Evolutionary conservation across 768 basidiomycete genomes (phyloP).

Genomic region (Fomitopsis serialis): DNA sequence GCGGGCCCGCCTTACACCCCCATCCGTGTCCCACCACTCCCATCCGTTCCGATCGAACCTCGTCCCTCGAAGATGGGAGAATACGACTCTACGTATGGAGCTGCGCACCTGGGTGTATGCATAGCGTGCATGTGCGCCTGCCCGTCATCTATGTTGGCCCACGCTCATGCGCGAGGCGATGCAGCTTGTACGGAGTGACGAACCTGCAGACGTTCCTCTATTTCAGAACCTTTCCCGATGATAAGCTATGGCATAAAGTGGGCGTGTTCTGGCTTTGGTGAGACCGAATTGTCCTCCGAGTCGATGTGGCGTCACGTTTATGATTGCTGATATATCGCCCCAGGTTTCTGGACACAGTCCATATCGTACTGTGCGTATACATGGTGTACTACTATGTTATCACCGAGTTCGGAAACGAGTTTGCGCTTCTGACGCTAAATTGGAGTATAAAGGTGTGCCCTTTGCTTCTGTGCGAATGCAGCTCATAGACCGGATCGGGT

Average conservation of each 20-base stretch:
- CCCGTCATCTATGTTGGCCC: not conserved
- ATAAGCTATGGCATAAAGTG: constrained; percentile 11
- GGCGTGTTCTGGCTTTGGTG: constrained; percentile 11
- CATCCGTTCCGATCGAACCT: no score
- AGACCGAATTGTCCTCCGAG: no score
- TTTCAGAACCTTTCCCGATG: constrained; percentile 10
- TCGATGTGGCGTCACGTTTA: no score
- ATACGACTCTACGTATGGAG: constrained; percentile 11
- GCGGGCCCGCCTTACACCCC: no score
- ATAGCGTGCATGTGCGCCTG: constrained; percentile 10
- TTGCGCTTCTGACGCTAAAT: constrained; percentile 8
- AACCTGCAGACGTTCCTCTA: constrained; percentile 14
- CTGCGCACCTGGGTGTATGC: constrained; percentile 10
- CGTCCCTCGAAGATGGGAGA: not conserved
- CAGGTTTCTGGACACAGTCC: constrained; percentile 14
- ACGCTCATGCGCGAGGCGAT: not conserved
- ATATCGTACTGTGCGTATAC: constrained; percentile 12
- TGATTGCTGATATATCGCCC: not conserved
- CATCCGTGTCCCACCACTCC: no score
- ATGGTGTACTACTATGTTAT: constrained; percentile 16
- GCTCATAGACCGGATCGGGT: not conserved
- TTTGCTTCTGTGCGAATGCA: not conserved
- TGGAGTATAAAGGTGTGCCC: constrained; percentile 14
- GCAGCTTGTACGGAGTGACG: constrained; percentile 14
- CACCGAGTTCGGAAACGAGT: constrained; percentile 9